These are phyloP conservation scores for Sphaerosporella brunnea DNA, from an alignment of 495 filamentous ascomycete species.

Conservation along the genomic window DNA sequence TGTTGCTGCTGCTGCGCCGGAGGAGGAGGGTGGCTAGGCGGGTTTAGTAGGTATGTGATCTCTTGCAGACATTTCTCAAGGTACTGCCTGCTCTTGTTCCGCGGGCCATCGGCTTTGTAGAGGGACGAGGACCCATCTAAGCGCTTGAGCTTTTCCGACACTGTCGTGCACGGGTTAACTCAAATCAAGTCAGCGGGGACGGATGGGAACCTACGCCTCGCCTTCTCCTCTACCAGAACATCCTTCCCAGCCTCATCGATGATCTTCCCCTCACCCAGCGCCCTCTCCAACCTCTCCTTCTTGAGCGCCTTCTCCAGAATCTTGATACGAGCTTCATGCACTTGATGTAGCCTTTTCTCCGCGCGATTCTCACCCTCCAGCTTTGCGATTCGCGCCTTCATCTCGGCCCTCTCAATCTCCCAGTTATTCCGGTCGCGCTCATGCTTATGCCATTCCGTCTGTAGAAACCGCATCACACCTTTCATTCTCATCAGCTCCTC, in stretches of 20 bases:
- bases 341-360: slow-evolving; percentile 70
- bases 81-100: slow-evolving; percentile 28
- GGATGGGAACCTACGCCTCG: neutral
- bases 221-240: neutral
- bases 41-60: slow-evolving; percentile 48
- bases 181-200: too few species aligned
- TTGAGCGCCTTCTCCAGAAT: slow-evolving; percentile 82
- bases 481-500: slow-evolving; percentile 6
- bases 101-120: slow-evolving; percentile 25
- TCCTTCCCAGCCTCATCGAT: neutral
- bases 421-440: slow-evolving; percentile 95
- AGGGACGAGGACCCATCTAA: slow-evolving; percentile 12
- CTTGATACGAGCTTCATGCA: slow-evolving; percentile 68
- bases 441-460: slow-evolving; percentile 97
- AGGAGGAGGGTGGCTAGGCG: slow-evolving; percentile 43
- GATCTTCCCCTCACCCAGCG: slow-evolving; percentile 30
- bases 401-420: slow-evolving; percentile 97
- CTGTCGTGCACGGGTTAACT: too few species aligned
- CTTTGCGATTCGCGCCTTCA: slow-evolving; percentile 95
- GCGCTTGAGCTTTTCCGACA: slow-evolving; percentile 6
- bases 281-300: slow-evolving; percentile 34
- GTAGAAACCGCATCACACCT: slow-evolving; percentile 99
- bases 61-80: slow-evolving; percentile 45
- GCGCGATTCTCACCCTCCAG: slow-evolving; percentile 77
- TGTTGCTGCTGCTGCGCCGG: slow-evolving; percentile 24